Evolutionary conservation across 2,329 filamentous ascomycete genomes (phyloP).

Genomic region (Calonectria fujianensis): DNA sequence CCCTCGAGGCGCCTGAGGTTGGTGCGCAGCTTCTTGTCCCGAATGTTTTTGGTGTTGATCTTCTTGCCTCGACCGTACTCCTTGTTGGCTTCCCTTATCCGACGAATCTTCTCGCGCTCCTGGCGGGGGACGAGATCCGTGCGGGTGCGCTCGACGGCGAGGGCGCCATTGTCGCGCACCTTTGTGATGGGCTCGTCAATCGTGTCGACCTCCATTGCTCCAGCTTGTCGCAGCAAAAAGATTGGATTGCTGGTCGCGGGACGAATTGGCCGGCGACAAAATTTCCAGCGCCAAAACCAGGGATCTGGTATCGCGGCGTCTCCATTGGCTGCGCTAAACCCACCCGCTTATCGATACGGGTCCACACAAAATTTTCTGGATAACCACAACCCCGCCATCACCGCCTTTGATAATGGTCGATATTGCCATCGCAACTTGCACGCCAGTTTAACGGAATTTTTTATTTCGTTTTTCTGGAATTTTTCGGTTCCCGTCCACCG

Average conservation of each 20-base stretch:
- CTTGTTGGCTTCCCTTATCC: constrained; percentile 78
- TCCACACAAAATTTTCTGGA: constrained; percentile 63
- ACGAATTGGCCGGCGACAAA: constrained; percentile 55
- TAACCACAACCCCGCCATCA: constrained; percentile 63
- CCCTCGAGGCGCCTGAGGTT: constrained; percentile 86
- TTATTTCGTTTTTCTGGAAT: constrained; percentile 23
- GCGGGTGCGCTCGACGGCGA: constrained; percentile 68
- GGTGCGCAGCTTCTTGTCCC: constrained; percentile 91
- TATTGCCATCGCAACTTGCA: constrained; percentile 53
- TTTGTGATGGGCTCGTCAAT: constrained; percentile 60
- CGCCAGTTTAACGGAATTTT: constrained; percentile 39
- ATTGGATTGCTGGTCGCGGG: constrained; percentile 44
- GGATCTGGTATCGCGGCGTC: constrained; percentile 51
- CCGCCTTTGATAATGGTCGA: constrained; percentile 53
- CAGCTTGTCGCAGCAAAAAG: constrained; percentile 41
- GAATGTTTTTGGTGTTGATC: constrained; percentile 83
- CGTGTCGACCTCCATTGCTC: constrained; percentile 63
- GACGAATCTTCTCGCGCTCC: constrained; percentile 71
- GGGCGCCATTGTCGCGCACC: constrained; percentile 71
- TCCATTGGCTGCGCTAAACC: constrained; percentile 51
- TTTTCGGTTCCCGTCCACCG: constrained; percentile 61
- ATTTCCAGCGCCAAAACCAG: constrained; percentile 57
- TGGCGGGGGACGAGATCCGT: constrained; percentile 71
- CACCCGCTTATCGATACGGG: constrained; percentile 60
- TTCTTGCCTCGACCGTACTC: constrained; percentile 89